phyloP scores from a whole-genome alignment of 2,329 filamentous ascomycete genomes.

The Talaromyces amestolkiae region DNA sequence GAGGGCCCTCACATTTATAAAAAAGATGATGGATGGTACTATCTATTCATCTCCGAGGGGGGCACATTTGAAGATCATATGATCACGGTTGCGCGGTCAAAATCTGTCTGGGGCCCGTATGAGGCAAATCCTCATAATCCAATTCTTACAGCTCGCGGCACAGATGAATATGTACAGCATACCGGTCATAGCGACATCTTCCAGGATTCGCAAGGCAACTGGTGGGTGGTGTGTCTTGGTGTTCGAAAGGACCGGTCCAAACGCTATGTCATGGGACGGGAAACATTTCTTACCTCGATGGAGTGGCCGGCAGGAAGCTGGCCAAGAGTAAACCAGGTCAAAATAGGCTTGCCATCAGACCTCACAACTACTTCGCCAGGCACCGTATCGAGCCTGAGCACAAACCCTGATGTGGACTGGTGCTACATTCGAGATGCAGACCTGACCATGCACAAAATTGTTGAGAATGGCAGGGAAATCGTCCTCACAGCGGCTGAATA shows the following conservation, averaged over 20 bases:
- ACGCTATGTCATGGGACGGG: slow-evolving; percentile 56
- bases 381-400: slow-evolving; percentile 13
- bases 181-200: slow-evolving; percentile 59
- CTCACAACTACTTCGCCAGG: not conserved
- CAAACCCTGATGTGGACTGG: slow-evolving; percentile 23
- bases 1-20: slow-evolving; percentile 54
- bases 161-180: slow-evolving; percentile 48
- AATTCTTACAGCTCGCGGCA: slow-evolving; percentile 42
- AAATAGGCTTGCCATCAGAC: slow-evolving; percentile 20
- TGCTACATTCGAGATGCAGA: slow-evolving; percentile 29
- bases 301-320: slow-evolving; percentile 51
- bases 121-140: slow-evolving; percentile 41
- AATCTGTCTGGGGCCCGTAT: slow-evolving; percentile 38
- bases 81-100: slow-evolving; percentile 32
- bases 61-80: slow-evolving; percentile 31
- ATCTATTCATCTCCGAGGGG: slow-evolving; percentile 50
- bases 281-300: slow-evolving; percentile 51
- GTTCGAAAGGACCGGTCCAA: slow-evolving; percentile 31
- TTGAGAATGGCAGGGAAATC: slow-evolving; percentile 3
- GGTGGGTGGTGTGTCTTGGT: slow-evolving; percentile 52
- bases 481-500: slow-evolving; percentile 17
- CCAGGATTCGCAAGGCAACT: slow-evolving; percentile 50
- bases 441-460: slow-evolving; percentile 23
- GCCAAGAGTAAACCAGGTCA: slow-evolving; percentile 35
- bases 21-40: slow-evolving; percentile 48